These are phyloP conservation scores for Leccinum pellstonianum DNA, from an alignment of 768 basidiomycete genomes.

Conservation along the genomic window DNA sequence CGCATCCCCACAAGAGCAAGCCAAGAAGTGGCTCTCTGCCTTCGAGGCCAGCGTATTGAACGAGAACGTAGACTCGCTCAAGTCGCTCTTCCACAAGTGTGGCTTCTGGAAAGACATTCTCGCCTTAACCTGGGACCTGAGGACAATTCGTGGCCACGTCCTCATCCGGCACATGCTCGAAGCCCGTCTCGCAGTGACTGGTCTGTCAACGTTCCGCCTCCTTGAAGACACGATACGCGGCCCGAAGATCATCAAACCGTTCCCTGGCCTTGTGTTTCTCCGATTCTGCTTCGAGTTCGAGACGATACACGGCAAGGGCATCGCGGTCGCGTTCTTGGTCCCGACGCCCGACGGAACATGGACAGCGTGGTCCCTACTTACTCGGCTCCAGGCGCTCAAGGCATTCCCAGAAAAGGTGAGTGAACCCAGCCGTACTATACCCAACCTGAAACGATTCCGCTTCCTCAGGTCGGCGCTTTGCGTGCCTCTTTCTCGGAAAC, in stretches of 20 bases:
- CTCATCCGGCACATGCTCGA: constrained; percentile 38
- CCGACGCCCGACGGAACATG: constrained; percentile 39
- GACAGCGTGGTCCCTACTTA: constrained; percentile 61
- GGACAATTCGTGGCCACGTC: constrained; percentile 41
- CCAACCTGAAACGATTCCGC: neutral
- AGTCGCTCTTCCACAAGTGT: constrained; percentile 21
- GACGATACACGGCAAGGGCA: constrained; percentile 44
- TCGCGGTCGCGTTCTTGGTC: constrained; percentile 55
- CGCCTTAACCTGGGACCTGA: constrained; percentile 54
- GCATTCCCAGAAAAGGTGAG: constrained; percentile 46
- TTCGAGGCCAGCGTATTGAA: constrained; percentile 11
- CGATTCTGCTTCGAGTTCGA: constrained; percentile 58
- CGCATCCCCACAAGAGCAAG: constrained; percentile 7
- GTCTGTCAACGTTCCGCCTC: constrained; percentile 19
- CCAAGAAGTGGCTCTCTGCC: constrained; percentile 20
- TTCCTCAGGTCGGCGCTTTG: constrained; percentile 33
- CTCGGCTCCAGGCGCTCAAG: constrained; percentile 56
- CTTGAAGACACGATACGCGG: constrained; percentile 27
- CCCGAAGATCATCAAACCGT: constrained; percentile 39
- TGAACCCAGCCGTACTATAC: neutral
- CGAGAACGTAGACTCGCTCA: neutral
- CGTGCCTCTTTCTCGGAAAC: constrained; percentile 35
- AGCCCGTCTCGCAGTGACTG: constrained; percentile 33
- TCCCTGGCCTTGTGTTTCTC: constrained; percentile 57
- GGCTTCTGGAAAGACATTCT: constrained; percentile 53